These are phyloP conservation scores for Dendrobium huoshanense DNA, from an alignment of 106 monocot genomes.

Conservation along the genomic window DNA sequence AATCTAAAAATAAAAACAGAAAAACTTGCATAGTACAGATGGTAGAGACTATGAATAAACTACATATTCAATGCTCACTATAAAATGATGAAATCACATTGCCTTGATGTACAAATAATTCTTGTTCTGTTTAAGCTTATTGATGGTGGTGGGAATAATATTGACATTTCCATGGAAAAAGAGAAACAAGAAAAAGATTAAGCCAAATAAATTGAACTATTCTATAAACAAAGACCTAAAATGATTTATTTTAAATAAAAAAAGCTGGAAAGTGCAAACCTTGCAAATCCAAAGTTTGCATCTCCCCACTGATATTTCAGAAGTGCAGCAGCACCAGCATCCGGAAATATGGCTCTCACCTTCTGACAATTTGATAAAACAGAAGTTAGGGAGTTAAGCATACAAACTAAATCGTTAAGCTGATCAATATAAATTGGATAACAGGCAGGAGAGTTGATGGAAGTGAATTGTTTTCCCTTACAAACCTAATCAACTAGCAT, in stretches of 20 bases:
- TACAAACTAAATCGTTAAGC: neutral
- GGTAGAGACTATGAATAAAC: neutral
- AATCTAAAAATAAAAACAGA: neutral
- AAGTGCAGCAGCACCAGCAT: constrained; percentile 91
- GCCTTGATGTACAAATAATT: neutral
- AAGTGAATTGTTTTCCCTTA: neutral
- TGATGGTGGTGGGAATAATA: neutral
- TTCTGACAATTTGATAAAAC: constrained; percentile 34
- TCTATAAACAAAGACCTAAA: neutral
- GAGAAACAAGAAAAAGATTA: neutral
- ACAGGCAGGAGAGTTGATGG: neutral
- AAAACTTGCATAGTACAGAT: neutral
- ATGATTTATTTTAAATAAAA: neutral
- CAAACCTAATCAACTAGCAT: neutral
- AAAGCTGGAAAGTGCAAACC: constrained; percentile 23
- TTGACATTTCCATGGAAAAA: neutral
- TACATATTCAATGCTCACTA: neutral
- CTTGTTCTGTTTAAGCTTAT: neutral
- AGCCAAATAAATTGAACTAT: neutral
- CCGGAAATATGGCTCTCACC: constrained; percentile 93
- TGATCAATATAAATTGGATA: neutral
- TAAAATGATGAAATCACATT: neutral
- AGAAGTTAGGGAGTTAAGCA: neutral
- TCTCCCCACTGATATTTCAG: constrained; percentile 84
- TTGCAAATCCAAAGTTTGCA: constrained; percentile 77